These are phyloP conservation scores for Rosa multiflora DNA, from an alignment of 306 rosid species.

Conservation along the genomic window DNA sequence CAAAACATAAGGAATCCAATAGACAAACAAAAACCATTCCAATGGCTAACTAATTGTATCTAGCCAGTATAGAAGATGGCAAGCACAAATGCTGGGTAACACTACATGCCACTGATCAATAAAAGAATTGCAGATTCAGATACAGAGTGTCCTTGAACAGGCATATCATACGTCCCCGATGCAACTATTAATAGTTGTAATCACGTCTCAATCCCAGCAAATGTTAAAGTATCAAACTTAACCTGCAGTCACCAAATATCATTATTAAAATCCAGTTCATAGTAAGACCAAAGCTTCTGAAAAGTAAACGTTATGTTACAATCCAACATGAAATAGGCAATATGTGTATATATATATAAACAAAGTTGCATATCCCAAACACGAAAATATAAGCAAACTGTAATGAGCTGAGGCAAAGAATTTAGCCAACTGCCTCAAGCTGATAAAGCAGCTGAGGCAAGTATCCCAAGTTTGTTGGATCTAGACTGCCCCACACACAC, in stretches of 20 bases:
- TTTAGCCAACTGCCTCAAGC: background rate
- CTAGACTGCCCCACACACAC: background rate
- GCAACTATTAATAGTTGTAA: background rate
- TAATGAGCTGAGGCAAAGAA: background rate
- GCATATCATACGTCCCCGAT: too few relatives aligned
- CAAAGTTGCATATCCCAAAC: background rate
- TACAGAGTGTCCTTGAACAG: background rate
- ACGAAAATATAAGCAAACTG: too few relatives aligned
- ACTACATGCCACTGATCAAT: background rate
- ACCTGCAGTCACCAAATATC: conserved; percentile 18
- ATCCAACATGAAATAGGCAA: background rate
- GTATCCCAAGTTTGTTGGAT: background rate
- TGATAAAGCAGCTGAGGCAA: background rate
- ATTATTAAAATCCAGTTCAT: background rate
- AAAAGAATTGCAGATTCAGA: background rate
- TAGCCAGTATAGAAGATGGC: background rate
- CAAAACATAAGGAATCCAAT: background rate
- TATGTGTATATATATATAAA: background rate
- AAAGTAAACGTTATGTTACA: background rate
- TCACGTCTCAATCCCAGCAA: background rate
- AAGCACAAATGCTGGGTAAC: background rate
- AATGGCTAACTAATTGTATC: background rate
- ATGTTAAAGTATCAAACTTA: background rate
- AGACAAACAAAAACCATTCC: conserved; percentile 9
- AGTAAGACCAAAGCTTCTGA: background rate